Evolutionary conservation across 441 rosid species (phyloP), one percentile per base, ranked within the genome.

Genomic region (Populus hybrid): DNA sequence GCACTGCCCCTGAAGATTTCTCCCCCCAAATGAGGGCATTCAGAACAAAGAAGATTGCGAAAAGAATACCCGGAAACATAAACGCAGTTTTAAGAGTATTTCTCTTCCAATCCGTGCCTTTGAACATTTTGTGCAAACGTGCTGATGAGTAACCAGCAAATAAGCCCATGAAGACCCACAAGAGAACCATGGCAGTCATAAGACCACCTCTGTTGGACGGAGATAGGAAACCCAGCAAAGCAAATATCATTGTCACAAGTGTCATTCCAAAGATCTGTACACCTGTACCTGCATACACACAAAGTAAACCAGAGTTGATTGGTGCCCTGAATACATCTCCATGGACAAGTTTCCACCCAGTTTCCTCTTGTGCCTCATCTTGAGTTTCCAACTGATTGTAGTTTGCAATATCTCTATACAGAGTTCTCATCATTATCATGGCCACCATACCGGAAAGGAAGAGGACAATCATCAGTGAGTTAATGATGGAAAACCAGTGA

Each of bases 141-240:
- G 98, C 91, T 3, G 99, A 94, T 67, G 98, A 85, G 87, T 94
- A 92, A 81, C 99, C 99, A 59, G 92, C 99, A 23, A 93, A 88
- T 78, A 94, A 80, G 64, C 99, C 98, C 99, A 94, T 94, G 86
- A 93, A 93, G 79, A 94, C 97, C 98, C 98, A 94, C 82, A 94
- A 77, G 82, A 94, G 93, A 83, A 94, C 98, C 98, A 93, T 94
- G 69, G 98, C 99, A 78, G 99, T 94, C 95, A 90, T 94, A 72
- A 94, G 98, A n/a, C 99, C 99, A 70, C 99, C 99, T 75, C 99
- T 84, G 84, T 92, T 94, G 76, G 99, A 94, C 73, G 99, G 99
- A 77, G 99, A 93, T 61, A 94, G 78, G 88, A 94, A 93, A 24
- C 99, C 99, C 69, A 94, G 82, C 85, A 94, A 80, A 8, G 99